Evolutionary conservation across 768 basidiomycete genomes (phyloP).

Genomic region (Trametes sanguinea): DNA sequence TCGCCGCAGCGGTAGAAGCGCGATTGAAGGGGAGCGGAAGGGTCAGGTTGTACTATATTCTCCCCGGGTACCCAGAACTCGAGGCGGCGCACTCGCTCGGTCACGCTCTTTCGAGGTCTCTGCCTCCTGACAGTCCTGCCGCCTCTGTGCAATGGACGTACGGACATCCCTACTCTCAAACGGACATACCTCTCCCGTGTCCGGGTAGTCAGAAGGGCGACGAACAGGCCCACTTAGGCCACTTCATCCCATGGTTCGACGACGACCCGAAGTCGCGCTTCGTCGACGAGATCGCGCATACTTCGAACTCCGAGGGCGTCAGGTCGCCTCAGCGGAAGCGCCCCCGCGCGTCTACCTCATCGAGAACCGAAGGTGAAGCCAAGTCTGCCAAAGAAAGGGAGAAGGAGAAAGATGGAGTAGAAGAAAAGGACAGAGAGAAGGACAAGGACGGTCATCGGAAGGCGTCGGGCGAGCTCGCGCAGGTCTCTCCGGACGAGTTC

Average conservation of each 20-base stretch:
- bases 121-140: slow-evolving; percentile 14
- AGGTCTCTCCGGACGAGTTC: slow-evolving; percentile 76
- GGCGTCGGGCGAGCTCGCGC: slow-evolving; percentile 53
- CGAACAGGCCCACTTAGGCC: slow-evolving; percentile 54
- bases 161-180: slow-evolving; percentile 71
- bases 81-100: slow-evolving; percentile 67
- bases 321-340: slow-evolving; percentile 67
- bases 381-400: slow-evolving; percentile 20
- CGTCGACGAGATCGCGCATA: slow-evolving; percentile 85
- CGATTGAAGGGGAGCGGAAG: slow-evolving; percentile 31
- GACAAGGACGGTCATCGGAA: slow-evolving; percentile 30
- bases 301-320: slow-evolving; percentile 56
- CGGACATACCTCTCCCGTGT: slow-evolving; percentile 46
- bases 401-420: slow-evolving; percentile 29
- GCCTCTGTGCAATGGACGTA: slow-evolving; percentile 58
- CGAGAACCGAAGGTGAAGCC: slow-evolving; percentile 5
- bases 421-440: slow-evolving; percentile 31
- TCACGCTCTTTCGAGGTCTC: slow-evolving; percentile 31
- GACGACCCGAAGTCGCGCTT: slow-evolving; percentile 97
- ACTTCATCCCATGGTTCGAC: slow-evolving; percentile 87
- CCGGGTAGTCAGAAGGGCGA: slow-evolving; percentile 40
- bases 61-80: slow-evolving; percentile 68
- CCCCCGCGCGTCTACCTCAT: slow-evolving; percentile 35
- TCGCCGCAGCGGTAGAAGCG: slow-evolving; percentile 45
- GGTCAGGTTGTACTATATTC: slow-evolving; percentile 55